Evolutionary conservation across 495 filamentous ascomycete genomes (phyloP).

Genomic region (Staphylotrichum tortipilum): DNA sequence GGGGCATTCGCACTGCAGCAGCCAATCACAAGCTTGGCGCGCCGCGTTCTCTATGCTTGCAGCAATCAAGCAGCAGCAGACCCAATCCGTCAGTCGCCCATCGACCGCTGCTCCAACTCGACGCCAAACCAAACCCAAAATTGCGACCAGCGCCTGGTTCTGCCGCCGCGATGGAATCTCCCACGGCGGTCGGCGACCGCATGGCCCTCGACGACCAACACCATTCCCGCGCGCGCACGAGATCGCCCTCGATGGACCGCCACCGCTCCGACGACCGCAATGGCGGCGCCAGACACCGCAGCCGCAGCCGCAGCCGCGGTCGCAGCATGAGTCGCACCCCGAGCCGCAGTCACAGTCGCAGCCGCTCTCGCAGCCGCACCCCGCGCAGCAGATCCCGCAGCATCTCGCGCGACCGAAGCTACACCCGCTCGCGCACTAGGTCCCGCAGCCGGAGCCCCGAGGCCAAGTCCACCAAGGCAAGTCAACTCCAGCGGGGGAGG

Average conservation of each 20-base stretch:
- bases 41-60: constrained; percentile 2
- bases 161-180: no score
- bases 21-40: constrained; percentile 1
- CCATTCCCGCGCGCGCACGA: constrained; percentile 13
- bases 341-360: constrained; percentile 8
- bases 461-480: constrained; percentile 28
- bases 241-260: constrained; percentile 15
- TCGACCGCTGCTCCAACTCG: no score
- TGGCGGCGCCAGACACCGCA: constrained; percentile 15
- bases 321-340: constrained; percentile 8
- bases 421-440: constrained; percentile 26
- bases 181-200: constrained; percentile 7
- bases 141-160: no score
- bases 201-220: constrained; percentile 6
- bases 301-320: constrained; percentile 19
- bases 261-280: constrained; percentile 6
- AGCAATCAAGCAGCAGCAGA: constrained; percentile 3
- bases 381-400: no score
- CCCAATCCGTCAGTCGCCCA: no score
- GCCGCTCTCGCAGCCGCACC: constrained; percentile 9
- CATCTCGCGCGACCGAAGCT: constrained; percentile 20
- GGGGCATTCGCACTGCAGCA: background rate
- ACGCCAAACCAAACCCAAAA: no score
- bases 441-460: constrained; percentile 22
- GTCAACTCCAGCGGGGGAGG: no score